Evolutionary conservation across 805 yeast species (phyloP), one percentile per base, ranked within the genome.

Genomic region (Zygoascus tannicola): DNA sequence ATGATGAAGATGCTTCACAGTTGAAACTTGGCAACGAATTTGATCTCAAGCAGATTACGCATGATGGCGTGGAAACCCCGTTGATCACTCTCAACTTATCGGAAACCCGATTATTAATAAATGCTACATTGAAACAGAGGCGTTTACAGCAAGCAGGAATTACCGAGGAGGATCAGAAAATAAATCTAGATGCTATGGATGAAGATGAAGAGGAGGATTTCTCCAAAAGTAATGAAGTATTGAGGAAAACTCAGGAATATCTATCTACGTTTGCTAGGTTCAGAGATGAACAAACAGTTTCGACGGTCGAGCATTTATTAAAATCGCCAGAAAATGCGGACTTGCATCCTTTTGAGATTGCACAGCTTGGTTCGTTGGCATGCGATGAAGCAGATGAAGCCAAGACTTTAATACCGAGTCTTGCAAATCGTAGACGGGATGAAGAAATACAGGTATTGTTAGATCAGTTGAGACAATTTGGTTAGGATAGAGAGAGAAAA

Each of bases 321-420:
- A 80, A 77, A 49, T 68, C 80, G 22, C 77, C 81, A 40, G 94
- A 85, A 51, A 81, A 80, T 56, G 67, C 75, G 35, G 80, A 78
- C 22, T 65, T 92, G 55, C 98, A 92, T 68, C 97, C 98, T 1
- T 92, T 92, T 62, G 98, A 92, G 66, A 70, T 85, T 44, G 95
- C 97, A 1, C 97, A 92, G 64, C 68, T 82, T 48, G 79, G 75
- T 22, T 85, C 94, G 3, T 71, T 90, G 49, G 83, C 92, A 23
- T 88, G 97, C 65, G 98, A 90, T 58, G 97, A 90, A 50, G 87
- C 94, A 4, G 98, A 85, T 58, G 98, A 92, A 68, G 97, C 97
- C 32, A 85, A 85, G 65, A 85, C 96, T 15, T 71, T 92, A 56
- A 81, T 92, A 46, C 97, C 98, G 19, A 83, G 95, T 63, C 71